These are phyloP conservation scores for Fusarium gaditjirri DNA, from an alignment of 2,329 filamentous ascomycete species.

Conservation along the genomic window DNA sequence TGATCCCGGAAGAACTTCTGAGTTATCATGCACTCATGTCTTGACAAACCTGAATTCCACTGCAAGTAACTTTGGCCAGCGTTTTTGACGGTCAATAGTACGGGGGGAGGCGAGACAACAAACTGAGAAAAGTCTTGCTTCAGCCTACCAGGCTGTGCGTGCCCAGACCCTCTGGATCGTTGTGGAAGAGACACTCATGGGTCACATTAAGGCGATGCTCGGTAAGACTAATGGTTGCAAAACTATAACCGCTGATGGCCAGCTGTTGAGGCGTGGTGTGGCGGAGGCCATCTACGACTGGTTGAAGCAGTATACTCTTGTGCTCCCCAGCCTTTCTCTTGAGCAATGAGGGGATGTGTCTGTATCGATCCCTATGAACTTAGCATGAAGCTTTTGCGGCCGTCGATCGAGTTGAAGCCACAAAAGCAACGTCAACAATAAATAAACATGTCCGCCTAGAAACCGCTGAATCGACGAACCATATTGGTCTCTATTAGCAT, in stretches of 20 bases:
- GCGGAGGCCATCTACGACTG: conserved; percentile 10
- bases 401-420: conserved; percentile 19
- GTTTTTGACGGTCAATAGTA: background rate
- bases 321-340: background rate
- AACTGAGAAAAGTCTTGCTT: conserved; percentile 1
- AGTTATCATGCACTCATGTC: conserved; percentile 5
- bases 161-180: conserved; percentile 1
- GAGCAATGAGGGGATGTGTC: background rate
- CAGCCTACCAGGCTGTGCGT: conserved; percentile 2
- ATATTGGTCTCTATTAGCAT: conserved; percentile 12
- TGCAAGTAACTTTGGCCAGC: background rate
- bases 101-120: conserved; percentile 11
- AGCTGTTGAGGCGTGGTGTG: conserved; percentile 14
- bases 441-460: conserved; percentile 25
- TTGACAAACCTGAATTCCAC: background rate
- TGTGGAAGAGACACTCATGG: background rate
- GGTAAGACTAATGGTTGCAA: conserved; percentile 6
- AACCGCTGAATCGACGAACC: conserved; percentile 16
- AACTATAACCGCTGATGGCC: conserved; percentile 5
- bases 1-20: conserved; percentile 2
- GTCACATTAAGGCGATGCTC: conserved; percentile 12
- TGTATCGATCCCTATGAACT: background rate
- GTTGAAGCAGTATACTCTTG: conserved; percentile 2
- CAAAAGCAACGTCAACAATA: conserved; percentile 21
- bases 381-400: conserved; percentile 1